These are phyloP conservation scores for Kondoa subrosea DNA, from an alignment of 768 basidiomycete genomes.

Conservation along the genomic window DNA sequence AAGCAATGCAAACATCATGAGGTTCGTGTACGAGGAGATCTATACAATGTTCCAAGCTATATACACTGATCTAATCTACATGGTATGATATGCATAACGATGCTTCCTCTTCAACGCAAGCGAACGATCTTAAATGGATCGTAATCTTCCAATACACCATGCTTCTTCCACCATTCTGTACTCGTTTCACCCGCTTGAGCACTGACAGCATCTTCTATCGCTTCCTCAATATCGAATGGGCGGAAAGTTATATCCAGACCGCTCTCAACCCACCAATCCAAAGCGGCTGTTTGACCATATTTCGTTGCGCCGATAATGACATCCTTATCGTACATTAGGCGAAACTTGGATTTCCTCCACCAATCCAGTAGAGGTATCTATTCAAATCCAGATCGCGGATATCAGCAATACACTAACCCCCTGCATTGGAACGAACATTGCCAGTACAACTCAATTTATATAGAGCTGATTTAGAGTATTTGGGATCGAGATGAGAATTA, in stretches of 20 bases:
- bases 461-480: conserved; percentile 55
- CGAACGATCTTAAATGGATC: background rate
- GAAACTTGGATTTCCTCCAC: conserved; percentile 64
- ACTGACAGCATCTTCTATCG: conserved; percentile 60
- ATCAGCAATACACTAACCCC: background rate
- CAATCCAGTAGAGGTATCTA: conserved; percentile 50
- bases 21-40: no score
- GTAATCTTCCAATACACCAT: background rate
- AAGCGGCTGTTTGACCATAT: conserved; percentile 60
- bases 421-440: conserved; percentile 36
- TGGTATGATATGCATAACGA: no score
- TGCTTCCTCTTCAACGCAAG: background rate
- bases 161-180: background rate
- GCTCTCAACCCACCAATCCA: conserved; percentile 76
- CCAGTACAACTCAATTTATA: conserved; percentile 65
- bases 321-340: conserved; percentile 63
- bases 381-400: background rate
- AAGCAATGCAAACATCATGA: no score
- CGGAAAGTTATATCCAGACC: conserved; percentile 67
- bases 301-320: conserved; percentile 61
- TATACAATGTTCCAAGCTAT: no score
- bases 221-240: conserved; percentile 82
- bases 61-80: no score
- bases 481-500: conserved; percentile 8
- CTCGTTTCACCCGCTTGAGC: background rate